Conservation (phyloP, 805 yeast genomes). For the Ogataea ganodermae region DNA sequence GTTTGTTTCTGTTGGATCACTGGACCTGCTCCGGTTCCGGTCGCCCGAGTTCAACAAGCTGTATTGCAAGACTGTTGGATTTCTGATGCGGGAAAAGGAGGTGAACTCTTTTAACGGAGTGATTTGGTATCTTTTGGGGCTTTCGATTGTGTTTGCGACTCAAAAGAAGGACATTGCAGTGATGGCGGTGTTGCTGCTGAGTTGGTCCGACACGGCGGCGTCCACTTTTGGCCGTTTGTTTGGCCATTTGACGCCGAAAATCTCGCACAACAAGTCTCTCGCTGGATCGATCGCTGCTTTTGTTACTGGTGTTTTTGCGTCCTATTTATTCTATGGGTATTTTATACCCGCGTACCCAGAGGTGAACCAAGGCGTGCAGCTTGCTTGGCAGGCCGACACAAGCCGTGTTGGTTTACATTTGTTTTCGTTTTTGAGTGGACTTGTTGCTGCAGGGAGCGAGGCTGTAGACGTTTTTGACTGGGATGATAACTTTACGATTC, state of each 20-base stretch:
- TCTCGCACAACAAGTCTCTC: conserved; percentile 73
- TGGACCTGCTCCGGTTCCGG: conserved; percentile 70
- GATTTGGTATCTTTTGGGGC: conserved; percentile 82
- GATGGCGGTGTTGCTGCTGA: conserved; percentile 73
- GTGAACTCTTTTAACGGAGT: conserved; percentile 77
- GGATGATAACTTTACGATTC: conserved; percentile 95
- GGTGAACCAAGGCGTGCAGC: conserved; percentile 51
- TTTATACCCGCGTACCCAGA: conserved; percentile 64
- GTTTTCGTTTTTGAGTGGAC: conserved; percentile 66
- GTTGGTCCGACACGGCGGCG: conserved; percentile 99
- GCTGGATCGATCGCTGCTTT: conserved; percentile 93
- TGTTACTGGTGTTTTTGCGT: conserved; percentile 64
- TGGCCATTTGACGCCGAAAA: conserved; percentile 81
- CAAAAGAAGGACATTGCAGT: conserved; percentile 82
- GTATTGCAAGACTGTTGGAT: conserved; percentile 71
- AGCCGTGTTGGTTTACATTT: conserved; percentile 55
- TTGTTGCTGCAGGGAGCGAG: conserved; percentile 85
- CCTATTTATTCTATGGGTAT: conserved; percentile 69
- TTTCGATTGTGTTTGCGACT: conserved; percentile 64
- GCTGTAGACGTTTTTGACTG: conserved; percentile 72
- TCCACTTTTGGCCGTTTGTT: conserved; percentile 86
- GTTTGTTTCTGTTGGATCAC: conserved; percentile 54
- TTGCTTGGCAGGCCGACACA: conserved; percentile 65
- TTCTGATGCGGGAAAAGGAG: conserved; percentile 84
- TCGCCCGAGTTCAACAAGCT: conserved; percentile 61